These are phyloP conservation scores for Penstemon barbatus DNA, from an alignment of 257 asterid genomes.

Conservation along the genomic window DNA sequence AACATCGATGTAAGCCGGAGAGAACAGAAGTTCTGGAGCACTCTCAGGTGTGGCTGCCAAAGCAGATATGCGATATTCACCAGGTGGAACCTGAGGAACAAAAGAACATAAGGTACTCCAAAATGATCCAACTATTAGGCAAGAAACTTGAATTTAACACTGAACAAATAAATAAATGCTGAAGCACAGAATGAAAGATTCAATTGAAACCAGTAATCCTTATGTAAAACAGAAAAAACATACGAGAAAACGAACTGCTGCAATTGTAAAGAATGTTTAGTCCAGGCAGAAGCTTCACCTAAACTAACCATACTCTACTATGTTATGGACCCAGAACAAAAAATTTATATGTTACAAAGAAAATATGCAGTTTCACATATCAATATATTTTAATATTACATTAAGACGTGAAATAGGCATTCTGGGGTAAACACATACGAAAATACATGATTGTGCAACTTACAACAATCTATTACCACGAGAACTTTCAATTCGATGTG, in stretches of 20 bases:
- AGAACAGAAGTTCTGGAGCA: conserved; percentile 77
- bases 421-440: not conserved
- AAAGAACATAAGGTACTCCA: conserved; percentile 27
- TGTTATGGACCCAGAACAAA: too few relatives aligned
- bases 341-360: conserved; percentile 19
- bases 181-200: not conserved
- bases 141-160: conserved; percentile 5
- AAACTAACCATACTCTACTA: too few relatives aligned
- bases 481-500: too few relatives aligned
- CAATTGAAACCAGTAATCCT: too few relatives aligned
- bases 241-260: too few relatives aligned
- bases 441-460: conserved; percentile 2
- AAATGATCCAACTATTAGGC: conserved; percentile 15
- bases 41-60: conserved; percentile 76
- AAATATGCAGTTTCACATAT: conserved; percentile 6
- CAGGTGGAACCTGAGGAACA: conserved; percentile 77
- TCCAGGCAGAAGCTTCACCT: too few relatives aligned
- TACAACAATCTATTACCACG: not conserved
- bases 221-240: too few relatives aligned
- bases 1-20: conserved; percentile 76
- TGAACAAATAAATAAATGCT: not conserved
- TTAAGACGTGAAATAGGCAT: conserved; percentile 9
- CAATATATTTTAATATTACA: too few relatives aligned
- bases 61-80: conserved; percentile 92
- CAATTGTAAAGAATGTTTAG: too few relatives aligned